Evolutionary conservation across 2,329 filamentous ascomycete species (phyloP).

Genomic region (Fusarium palustre): DNA sequence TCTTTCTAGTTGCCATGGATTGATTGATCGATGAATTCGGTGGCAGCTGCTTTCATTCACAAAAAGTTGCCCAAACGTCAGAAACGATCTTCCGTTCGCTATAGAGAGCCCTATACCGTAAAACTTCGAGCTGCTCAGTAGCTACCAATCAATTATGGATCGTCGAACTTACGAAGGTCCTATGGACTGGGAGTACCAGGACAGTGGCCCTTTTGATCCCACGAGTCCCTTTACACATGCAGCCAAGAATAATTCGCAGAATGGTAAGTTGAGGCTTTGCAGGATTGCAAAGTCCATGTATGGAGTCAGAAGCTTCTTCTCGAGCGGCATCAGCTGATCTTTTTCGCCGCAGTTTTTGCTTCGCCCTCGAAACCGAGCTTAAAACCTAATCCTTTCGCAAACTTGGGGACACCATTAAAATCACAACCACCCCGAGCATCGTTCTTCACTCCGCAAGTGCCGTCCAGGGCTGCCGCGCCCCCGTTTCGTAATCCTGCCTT

Average conservation of each 20-base stretch:
- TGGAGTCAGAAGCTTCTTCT: neutral
- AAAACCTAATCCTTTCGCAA: slow-evolving; percentile 53
- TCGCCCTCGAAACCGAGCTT: slow-evolving; percentile 54
- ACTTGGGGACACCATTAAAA: slow-evolving; percentile 56
- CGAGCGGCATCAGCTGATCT: slow-evolving; percentile 36
- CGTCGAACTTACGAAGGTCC: slow-evolving; percentile 68
- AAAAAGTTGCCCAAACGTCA: slow-evolving; percentile 17
- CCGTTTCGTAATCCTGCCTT: slow-evolving; percentile 73
- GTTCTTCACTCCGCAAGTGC: slow-evolving; percentile 59
- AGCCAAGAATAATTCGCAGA: slow-evolving; percentile 55
- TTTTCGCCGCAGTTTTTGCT: slow-evolving; percentile 49
- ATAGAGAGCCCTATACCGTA: slow-evolving; percentile 9
- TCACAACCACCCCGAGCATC: slow-evolving; percentile 58
- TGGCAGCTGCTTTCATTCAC: slow-evolving; percentile 23
- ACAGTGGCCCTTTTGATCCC: slow-evolving; percentile 67
- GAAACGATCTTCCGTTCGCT: slow-evolving; percentile 1
- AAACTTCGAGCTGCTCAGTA: slow-evolving; percentile 21
- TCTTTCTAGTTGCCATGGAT: slow-evolving; percentile 45
- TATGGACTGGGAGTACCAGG: slow-evolving; percentile 76
- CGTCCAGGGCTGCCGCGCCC: slow-evolving; percentile 58
- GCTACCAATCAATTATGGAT: slow-evolving; percentile 56
- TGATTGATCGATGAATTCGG: slow-evolving; percentile 37
- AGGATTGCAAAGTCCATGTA: neutral
- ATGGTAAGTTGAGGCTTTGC: slow-evolving; percentile 53
- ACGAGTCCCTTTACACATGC: slow-evolving; percentile 72